Base-by-base conservation (phyloP, 2,329 filamentous ascomycete species). In the Tricladium varicosporioides region DNA sequence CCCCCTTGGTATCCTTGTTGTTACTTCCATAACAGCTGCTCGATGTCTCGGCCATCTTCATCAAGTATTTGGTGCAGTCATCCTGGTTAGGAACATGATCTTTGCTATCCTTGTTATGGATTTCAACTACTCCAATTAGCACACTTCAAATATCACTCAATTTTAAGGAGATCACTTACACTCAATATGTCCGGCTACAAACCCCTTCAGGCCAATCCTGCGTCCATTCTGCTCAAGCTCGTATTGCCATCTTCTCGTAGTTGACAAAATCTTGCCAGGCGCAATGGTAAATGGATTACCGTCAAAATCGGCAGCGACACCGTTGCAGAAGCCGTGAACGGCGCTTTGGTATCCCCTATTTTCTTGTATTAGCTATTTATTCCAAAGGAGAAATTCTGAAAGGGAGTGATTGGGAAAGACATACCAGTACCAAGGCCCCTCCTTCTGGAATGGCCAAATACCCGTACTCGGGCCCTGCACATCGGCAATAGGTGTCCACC, bases 1-100 rank as follows among this genome's bases (percentile, higher is more conserved):
- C 47, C 47, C 47, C 47, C 47, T 49, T 49, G 16, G 47, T 49
- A 49, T 49, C 47, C 13, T 33, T 49, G 22, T 49, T 49, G 22
- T 49, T 49, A 2, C 11, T 15, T 7, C 47, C 47, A 33, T 49
- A 49, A 31, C 47, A 49, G 13, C 31, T 49, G 11, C 15, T 31
- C 15, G 5, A n/a, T 10, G 22, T 49, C 2, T 22, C 31, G 15
- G 47, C 47, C 47, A 49, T 40, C 27, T 49, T 32, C 47, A 49
- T 49, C 22, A 49, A 16, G 31, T 49, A 49, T 14, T 49, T 31
- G 22, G 18, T 49, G 5, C 47, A 49, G 19, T 49, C 33, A n/a
- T 36, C 47, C 27, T 49, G 16, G 14, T 49, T 31, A 18, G 47
- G 47, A n/a, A 33, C 15, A 31, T 49, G 47, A 16, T 49, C 31